Evolutionary conservation across 2,329 filamentous ascomycete species (phyloP).

Genomic region (Botrytis porri): DNA sequence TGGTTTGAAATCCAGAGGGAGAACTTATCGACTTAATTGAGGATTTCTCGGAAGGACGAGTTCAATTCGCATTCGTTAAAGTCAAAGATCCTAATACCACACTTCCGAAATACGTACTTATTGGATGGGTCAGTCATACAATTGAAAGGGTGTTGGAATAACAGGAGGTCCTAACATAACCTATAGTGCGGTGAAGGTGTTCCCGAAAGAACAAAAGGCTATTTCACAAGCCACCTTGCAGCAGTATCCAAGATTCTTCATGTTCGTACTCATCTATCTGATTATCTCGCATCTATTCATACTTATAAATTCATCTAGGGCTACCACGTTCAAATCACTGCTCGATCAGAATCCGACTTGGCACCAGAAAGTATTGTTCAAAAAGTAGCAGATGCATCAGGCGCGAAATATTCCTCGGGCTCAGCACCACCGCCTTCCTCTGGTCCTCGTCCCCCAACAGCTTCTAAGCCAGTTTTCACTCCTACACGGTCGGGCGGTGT

Average conservation of each 20-base stretch:
- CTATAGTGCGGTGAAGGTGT: slow-evolving; percentile 86
- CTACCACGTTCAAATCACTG: slow-evolving; percentile 97
- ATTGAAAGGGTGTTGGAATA: neutral
- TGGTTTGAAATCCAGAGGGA: slow-evolving; percentile 59
- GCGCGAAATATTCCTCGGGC: slow-evolving; percentile 83
- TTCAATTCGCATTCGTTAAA: slow-evolving; percentile 96
- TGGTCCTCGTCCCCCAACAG: slow-evolving; percentile 57
- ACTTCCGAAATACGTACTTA: slow-evolving; percentile 87
- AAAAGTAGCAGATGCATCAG: slow-evolving; percentile 92
- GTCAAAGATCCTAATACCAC: slow-evolving; percentile 91
- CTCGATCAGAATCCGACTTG: slow-evolving; percentile 85
- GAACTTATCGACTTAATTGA: slow-evolving; percentile 87
- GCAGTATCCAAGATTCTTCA: slow-evolving; percentile 90
- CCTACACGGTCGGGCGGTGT: slow-evolving; percentile 58
- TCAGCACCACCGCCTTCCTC: slow-evolving; percentile 52
- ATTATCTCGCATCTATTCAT: slow-evolving; percentile 2
- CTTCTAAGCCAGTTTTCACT: slow-evolving; percentile 89
- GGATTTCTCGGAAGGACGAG: slow-evolving; percentile 92
- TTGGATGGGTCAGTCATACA: slow-evolving; percentile 67
- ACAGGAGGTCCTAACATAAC: slow-evolving; percentile 28
- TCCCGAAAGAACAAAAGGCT: slow-evolving; percentile 96
- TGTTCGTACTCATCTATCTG: slow-evolving; percentile 43
- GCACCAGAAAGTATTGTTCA: slow-evolving; percentile 84
- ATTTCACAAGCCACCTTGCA: slow-evolving; percentile 91
- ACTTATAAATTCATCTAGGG: slow-evolving; percentile 48